Conservation (phyloP, 75 land plant genomes). For the Adiantum capillusveneris region DNA sequence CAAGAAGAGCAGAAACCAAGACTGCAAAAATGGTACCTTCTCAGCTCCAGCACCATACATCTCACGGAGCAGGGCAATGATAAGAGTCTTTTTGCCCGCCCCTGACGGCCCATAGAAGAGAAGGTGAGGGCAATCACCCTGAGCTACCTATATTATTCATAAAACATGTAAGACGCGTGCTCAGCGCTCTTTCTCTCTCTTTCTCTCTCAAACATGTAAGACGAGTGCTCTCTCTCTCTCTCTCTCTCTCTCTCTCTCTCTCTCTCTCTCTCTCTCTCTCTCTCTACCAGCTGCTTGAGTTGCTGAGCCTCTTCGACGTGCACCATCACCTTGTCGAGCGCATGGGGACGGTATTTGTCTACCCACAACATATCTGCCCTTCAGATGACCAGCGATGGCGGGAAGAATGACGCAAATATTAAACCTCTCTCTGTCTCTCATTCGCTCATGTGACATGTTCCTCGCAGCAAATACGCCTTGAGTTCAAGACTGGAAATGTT, state of each 20-base stretch:
- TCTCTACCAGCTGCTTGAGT: constrained; percentile 66
- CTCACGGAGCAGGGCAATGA: constrained; percentile 84
- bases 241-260: too few relatives aligned
- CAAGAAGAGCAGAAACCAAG: too few relatives aligned
- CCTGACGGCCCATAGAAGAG: constrained; percentile 96
- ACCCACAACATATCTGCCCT: constrained; percentile 85
- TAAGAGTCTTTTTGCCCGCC: constrained; percentile 95
- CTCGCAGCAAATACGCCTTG: too few relatives aligned
- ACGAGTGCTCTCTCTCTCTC: too few relatives aligned
- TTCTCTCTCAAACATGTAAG: background rate
- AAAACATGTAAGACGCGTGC: background rate
- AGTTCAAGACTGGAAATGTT: too few relatives aligned
- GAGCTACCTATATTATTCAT: constrained; percentile 42
- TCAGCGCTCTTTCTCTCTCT: too few relatives aligned
- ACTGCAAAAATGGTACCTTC: constrained; percentile 45
- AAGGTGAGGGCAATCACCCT: constrained; percentile 96
- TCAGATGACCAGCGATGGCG: too few relatives aligned
- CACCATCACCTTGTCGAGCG: constrained; percentile 60
- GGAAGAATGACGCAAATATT: too few relatives aligned
- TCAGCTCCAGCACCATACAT: constrained; percentile 84
- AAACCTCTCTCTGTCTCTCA: too few relatives aligned
- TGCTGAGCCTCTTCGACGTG: constrained; percentile 66
- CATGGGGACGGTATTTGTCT: constrained; percentile 73
- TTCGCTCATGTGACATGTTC: too few relatives aligned
- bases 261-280: too few relatives aligned